phyloP scores from a whole-genome alignment of 2,329 filamentous ascomycete genomes.

The Nemania abortiva region DNA sequence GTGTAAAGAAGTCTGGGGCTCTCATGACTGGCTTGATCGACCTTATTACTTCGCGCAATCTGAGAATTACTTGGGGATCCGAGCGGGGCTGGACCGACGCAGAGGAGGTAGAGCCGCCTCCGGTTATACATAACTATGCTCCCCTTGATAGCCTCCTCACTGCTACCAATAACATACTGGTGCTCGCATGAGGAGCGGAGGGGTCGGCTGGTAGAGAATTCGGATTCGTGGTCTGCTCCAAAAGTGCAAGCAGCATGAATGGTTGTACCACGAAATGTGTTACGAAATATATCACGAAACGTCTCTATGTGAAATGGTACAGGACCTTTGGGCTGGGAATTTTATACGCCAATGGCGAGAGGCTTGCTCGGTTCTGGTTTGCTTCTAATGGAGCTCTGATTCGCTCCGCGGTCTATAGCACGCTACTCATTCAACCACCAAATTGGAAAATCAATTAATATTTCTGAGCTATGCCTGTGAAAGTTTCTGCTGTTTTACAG shows the following conservation, averaged over 20 bases:
- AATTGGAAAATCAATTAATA: constrained; percentile 6
- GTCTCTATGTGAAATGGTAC: constrained; percentile 15
- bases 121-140: constrained; percentile 47
- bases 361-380: constrained; percentile 9
- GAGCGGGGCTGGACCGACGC: constrained; percentile 74
- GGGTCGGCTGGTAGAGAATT: not conserved
- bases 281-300: not conserved
- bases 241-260: constrained; percentile 8
- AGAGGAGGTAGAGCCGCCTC: constrained; percentile 55
- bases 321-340: constrained; percentile 3
- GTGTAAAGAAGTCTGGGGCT: constrained; percentile 73
- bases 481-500: not conserved
- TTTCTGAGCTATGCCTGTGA: not conserved
- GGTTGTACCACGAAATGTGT: no score
- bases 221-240: not conserved
- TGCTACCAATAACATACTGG: constrained; percentile 43
- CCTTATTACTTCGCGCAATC: constrained; percentile 61
- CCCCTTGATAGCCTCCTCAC: constrained; percentile 39
- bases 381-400: constrained; percentile 14
- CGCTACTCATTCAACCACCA: constrained; percentile 18
- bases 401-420: constrained; percentile 15
- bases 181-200: constrained; percentile 38
- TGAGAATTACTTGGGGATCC: constrained; percentile 74
- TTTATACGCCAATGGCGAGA: constrained; percentile 9
- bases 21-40: constrained; percentile 73